Conservation (phyloP, 257 asterid genomes). For the Echites panduratus region DNA sequence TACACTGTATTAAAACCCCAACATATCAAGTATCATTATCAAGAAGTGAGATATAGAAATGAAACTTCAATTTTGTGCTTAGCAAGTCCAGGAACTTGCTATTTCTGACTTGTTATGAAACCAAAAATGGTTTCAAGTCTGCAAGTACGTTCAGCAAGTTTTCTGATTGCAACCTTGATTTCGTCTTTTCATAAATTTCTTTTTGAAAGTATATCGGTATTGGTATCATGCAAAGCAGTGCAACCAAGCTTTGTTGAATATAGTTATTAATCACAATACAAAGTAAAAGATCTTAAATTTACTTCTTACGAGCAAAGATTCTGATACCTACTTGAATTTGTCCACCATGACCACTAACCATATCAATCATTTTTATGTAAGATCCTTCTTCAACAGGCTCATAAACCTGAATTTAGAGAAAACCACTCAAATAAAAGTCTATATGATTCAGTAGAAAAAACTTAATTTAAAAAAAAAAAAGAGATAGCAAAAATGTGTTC, state of each 20-base stretch:
- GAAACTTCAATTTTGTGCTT: background rate
- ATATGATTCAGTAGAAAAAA: background rate
- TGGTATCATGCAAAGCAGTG: background rate
- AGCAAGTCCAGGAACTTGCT: background rate
- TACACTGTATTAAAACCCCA: background rate
- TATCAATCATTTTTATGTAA: slow-evolving; percentile 95
- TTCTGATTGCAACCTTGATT: background rate
- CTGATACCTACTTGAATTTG: slow-evolving; percentile 73
- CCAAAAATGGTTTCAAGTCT: no score
- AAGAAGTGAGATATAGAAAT: background rate
- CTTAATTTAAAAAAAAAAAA: background rate
- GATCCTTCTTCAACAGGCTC: slow-evolving; percentile 99
- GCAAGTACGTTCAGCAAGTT: background rate
- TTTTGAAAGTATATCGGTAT: background rate
- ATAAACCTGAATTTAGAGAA: slow-evolving; percentile 55
- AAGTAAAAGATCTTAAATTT: background rate
- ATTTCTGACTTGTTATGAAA: background rate
- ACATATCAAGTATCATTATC: background rate
- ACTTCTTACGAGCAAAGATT: slow-evolving; percentile 8
- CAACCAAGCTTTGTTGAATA: background rate
- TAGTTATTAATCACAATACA: background rate
- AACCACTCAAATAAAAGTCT: slow-evolving; percentile 4
- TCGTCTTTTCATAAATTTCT: background rate
- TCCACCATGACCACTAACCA: slow-evolving; percentile 97
- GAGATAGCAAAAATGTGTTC: slow-evolving; percentile 23